Conservation (phyloP, 2,329 filamentous ascomycete species). For the Botrytis elliptica region DNA sequence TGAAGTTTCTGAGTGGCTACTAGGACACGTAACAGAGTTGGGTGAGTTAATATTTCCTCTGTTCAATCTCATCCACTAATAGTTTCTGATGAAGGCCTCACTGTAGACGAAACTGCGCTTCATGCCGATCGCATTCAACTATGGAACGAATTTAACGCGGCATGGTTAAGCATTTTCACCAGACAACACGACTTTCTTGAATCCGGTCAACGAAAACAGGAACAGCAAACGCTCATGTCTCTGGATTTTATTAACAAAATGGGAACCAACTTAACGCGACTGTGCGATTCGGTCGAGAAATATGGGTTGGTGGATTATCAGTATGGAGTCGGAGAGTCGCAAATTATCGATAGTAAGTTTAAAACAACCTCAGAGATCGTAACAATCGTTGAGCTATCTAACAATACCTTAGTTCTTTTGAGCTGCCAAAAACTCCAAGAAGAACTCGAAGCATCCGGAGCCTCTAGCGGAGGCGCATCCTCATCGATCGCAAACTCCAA, state of each 20-base stretch:
- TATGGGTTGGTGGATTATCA: conserved; percentile 97
- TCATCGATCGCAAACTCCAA: conserved; percentile 20
- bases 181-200: conserved; percentile 75
- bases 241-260: conserved; percentile 71
- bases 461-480: conserved; percentile 12
- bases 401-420: conserved; percentile 45
- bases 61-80: conserved; percentile 37
- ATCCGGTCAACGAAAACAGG: conserved; percentile 33
- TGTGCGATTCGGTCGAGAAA: conserved; percentile 84
- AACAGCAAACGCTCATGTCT: conserved; percentile 62
- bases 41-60: conserved; percentile 51
- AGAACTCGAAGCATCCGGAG: conserved; percentile 35
- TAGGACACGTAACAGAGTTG: conserved; percentile 62
- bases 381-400: background rate
- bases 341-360: conserved; percentile 58
- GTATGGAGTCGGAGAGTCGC: conserved; percentile 93
- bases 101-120: conserved; percentile 75
- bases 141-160: conserved; percentile 93
- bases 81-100: conserved; percentile 63
- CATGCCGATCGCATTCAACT: conserved; percentile 76
- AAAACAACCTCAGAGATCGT: background rate
- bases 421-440: conserved; percentile 55
- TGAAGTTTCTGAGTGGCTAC: conserved; percentile 64
- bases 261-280: conserved; percentile 75
- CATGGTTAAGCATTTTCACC: conserved; percentile 81